Evolutionary conservation across 805 yeast species (phyloP), one percentile per base, ranked within the genome.

Genomic region (Candida sithepensis): DNA sequence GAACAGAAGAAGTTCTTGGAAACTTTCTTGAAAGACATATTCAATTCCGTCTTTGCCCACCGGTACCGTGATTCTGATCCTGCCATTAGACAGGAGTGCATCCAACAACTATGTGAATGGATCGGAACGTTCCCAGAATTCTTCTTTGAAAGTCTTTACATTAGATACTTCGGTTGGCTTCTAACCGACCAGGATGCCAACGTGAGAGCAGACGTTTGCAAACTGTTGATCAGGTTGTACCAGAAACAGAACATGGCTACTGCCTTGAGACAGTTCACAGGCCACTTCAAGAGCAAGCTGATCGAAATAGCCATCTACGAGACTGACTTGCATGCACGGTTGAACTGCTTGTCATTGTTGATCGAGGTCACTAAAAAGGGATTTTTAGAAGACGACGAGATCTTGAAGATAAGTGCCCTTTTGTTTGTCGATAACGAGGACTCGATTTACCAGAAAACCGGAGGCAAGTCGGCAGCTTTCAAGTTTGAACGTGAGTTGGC

Each of bases 111-210:
- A 43, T 81, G 88, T n/a, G 69, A 66, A 16, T 86, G 96, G 88
- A 85, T 88, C 67, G 72, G 75, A n/a, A 60, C 68, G 6, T 77
- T 77, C 51, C 95, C 96, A 0, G 90, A 85, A 48, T 68, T 73
- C 45, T 89, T 86, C 57, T 76, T 85, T 53, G 85, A 81, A 50
- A 82, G 84, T 12, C 70, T 82, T 1, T 88, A 82, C 58, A 71
- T 89, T 52, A 77, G 90, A 52, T 88, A 86, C 63, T 75, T 86
- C 58, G 96, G 96, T 4, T 86, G 95, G 95, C 70, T 88, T 30
- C 68, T 91, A 38, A 82, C 91, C n/a, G 97, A 90, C 59, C 70
- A 79, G 2, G 74, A 78, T 14, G 64, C 76, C 10, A 52, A 61
- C 3, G 95, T 88, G 1, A 74, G 96, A 54, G 61, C 72, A 8